Conservation (phyloP, 768 basidiomycete genomes). For the Galerina marginata region DNA sequence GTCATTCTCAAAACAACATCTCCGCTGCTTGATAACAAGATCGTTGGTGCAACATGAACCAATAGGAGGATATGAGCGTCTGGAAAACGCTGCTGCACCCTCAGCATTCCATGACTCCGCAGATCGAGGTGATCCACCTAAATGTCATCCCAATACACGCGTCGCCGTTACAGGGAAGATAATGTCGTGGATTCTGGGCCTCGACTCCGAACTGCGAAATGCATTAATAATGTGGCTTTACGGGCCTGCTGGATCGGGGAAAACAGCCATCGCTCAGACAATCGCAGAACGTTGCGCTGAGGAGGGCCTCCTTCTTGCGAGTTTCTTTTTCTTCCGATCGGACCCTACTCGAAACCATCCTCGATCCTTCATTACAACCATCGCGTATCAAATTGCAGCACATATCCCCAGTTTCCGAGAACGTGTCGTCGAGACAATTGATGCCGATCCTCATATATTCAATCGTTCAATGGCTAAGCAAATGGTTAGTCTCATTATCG, state of each 20-base stretch:
- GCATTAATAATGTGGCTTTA: slow-evolving; percentile 14
- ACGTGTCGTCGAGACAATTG: slow-evolving; percentile 11
- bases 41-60: background rate
- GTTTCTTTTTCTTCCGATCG: slow-evolving; percentile 41
- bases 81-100: slow-evolving; percentile 1
- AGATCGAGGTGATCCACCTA: slow-evolving; percentile 8
- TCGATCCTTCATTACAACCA: slow-evolving; percentile 32
- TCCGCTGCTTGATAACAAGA: background rate
- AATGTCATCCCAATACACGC: slow-evolving; percentile 19
- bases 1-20: background rate
- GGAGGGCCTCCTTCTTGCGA: slow-evolving; percentile 29
- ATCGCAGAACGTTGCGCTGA: slow-evolving; percentile 19
- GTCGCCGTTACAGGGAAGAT: slow-evolving; percentile 9
- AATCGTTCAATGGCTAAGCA: slow-evolving; percentile 18
- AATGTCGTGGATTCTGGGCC: slow-evolving; percentile 5
- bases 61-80: background rate
- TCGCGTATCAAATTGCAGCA: slow-evolving; percentile 34
- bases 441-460: slow-evolving; percentile 23
- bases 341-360: slow-evolving; percentile 28
- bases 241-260: slow-evolving; percentile 20
- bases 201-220: background rate
- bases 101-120: slow-evolving; percentile 9
- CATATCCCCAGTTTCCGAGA: slow-evolving; percentile 1
- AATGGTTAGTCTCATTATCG: slow-evolving; percentile 18
- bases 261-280: slow-evolving; percentile 16